A percentile compares a stretch with the other conserved stretches of the same genome.
phyloP scores from a whole-genome alignment of 441 rosid species.

The Gossypium davidsonii region DNA sequence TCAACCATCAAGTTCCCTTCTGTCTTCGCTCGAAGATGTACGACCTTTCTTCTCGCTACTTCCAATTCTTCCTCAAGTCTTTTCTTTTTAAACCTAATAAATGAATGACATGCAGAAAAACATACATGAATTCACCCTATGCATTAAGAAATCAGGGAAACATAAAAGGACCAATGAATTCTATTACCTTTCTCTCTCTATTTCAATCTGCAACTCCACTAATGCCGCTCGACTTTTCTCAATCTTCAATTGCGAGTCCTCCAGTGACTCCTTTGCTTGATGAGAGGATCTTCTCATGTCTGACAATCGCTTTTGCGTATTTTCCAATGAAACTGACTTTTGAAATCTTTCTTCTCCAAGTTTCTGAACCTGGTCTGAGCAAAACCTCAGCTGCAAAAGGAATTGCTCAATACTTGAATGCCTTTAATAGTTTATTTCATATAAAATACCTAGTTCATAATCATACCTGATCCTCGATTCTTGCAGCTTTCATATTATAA shows the following conservation, averaged over 20 bases:
- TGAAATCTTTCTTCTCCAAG: conserved; percentile 64
- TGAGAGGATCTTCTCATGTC: conserved; percentile 55
- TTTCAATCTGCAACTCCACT: conserved; percentile 48
- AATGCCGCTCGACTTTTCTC: conserved; percentile 48
- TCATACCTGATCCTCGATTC: conserved; percentile 93
- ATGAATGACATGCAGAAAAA: conserved; percentile 7
- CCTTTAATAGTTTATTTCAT: neutral
- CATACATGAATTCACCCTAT: neutral
- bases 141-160: neutral
- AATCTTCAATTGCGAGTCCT: conserved; percentile 54
- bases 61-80: conserved; percentile 80
- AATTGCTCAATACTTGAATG: conserved; percentile 6
- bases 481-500: conserved; percentile 54
- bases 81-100: conserved; percentile 63
- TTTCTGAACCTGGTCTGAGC: conserved; percentile 68
- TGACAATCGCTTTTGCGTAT: conserved; percentile 52
- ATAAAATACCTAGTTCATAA: conserved; percentile 24
- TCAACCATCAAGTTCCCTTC: conserved; percentile 68
- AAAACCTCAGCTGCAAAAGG: conserved; percentile 62
- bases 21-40: conserved; percentile 46
- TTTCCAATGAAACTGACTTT: conserved; percentile 44
- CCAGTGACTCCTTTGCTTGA: conserved; percentile 63
- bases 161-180: neutral
- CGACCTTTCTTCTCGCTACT: conserved; percentile 55
- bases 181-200: conserved; percentile 70